phyloP scores from a whole-genome alignment of 192 early-diverging fungal genomes.

The Backusella tuberculispora region DNA sequence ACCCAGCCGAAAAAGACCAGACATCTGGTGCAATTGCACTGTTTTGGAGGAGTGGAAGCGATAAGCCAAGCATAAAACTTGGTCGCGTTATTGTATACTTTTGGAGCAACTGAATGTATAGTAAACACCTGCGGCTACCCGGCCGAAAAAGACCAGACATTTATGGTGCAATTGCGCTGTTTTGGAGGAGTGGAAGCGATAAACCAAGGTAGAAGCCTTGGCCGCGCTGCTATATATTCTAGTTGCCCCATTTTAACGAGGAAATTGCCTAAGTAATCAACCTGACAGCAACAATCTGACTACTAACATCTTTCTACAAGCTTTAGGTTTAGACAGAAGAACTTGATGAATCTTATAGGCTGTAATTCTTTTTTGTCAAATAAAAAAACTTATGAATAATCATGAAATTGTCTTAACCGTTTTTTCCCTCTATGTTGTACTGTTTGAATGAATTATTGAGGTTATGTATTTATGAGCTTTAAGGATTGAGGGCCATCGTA shows the following conservation, averaged over 20 bases:
- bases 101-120: slow-evolving; percentile 9
- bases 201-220: slow-evolving; percentile 11
- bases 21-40: slow-evolving; percentile 3
- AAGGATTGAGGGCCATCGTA: too few relatives aligned
- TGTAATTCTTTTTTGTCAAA: slow-evolving; percentile 7
- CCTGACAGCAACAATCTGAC: background rate
- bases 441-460: slow-evolving; percentile 2
- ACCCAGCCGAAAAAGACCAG: slow-evolving; percentile 4
- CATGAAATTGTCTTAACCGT: background rate
- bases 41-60: slow-evolving; percentile 7
- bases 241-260: background rate
- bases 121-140: background rate
- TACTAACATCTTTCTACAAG: slow-evolving; percentile 4
- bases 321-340: slow-evolving; percentile 3
- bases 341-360: slow-evolving; percentile 1
- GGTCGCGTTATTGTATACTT: slow-evolving; percentile 8
- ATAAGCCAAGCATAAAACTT: slow-evolving; percentile 8
- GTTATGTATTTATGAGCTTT: background rate
- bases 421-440: slow-evolving; percentile 8
- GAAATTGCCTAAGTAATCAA: background rate
- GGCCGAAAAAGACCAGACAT: background rate
- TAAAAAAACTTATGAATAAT: background rate
- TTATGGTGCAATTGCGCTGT: slow-evolving; percentile 5
- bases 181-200: slow-evolving; percentile 9
- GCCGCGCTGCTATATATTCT: slow-evolving; percentile 3